Percentiles rank a stretch among this genome's conserved stretches.
phyloP scores from a whole-genome alignment of 2,329 filamentous ascomycete genomes.

The Sphaerulina musiva region DNA sequence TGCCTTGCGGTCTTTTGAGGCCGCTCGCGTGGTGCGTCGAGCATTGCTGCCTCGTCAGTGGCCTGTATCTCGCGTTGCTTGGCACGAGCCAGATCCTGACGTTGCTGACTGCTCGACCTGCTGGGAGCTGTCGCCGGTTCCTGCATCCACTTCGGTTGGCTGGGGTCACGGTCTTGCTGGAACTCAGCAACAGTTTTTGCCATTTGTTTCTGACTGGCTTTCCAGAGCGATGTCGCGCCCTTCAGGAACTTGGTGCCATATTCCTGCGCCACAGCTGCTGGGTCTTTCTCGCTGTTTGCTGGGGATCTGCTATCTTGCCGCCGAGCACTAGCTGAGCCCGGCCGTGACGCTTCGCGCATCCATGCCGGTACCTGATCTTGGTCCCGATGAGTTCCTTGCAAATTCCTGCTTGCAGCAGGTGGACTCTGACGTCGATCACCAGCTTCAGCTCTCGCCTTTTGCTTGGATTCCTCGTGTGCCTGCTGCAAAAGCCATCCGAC shows the following conservation, averaged over 20 bases:
- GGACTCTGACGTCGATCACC: conserved; percentile 21
- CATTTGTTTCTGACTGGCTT: conserved; percentile 84
- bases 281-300: conserved; percentile 56
- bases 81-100: conserved; percentile 28
- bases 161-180: conserved; percentile 65
- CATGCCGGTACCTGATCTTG: conserved; percentile 50
- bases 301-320: conserved; percentile 51
- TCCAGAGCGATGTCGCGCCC: conserved; percentile 92
- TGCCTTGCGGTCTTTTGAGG: conserved; percentile 39
- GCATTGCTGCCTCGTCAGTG: conserved; percentile 62
- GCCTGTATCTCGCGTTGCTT: conserved; percentile 24
- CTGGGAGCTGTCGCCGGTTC: conserved; percentile 45
- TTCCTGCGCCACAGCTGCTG: conserved; percentile 73
- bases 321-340: conserved; percentile 41
- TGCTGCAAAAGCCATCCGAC: conserved; percentile 87
- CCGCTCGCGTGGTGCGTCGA: conserved; percentile 59
- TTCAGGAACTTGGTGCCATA: conserved; percentile 82
- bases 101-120: conserved; percentile 24
- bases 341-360: conserved; percentile 54
- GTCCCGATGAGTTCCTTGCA: conserved; percentile 28
- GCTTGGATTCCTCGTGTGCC: conserved; percentile 75
- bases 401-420: conserved; percentile 15
- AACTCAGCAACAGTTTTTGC: conserved; percentile 90
- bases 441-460: conserved; percentile 49
- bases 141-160: conserved; percentile 92